Evolutionary conservation across 371 early-diverging fungal genomes (phyloP).

Genomic region (Mucor mucedo): DNA sequence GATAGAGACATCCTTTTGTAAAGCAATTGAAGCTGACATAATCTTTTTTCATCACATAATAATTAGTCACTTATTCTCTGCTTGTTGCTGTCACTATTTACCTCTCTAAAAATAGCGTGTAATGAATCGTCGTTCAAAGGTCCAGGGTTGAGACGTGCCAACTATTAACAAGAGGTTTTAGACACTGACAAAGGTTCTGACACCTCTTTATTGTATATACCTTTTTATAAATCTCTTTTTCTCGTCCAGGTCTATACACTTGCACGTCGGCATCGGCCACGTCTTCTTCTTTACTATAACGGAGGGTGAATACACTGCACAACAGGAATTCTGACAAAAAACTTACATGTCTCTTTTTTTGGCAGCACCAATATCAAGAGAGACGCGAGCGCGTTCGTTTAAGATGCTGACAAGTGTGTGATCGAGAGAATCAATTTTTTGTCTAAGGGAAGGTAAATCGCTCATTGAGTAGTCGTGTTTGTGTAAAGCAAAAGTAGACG

Average conservation of each 20-base stretch:
- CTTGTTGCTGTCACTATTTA: constrained; percentile 13
- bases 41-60: constrained; percentile 42
- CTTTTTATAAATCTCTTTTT: constrained; percentile 70
- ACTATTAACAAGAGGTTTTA: constrained; percentile 30
- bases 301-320: neutral
- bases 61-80: neutral
- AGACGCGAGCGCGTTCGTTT: constrained; percentile 88
- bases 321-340: neutral
- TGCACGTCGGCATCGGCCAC: constrained; percentile 49
- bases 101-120: constrained; percentile 86
- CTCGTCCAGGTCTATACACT: constrained; percentile 71
- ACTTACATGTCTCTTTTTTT: constrained; percentile 50
- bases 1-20: constrained; percentile 81
- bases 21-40: constrained; percentile 89
- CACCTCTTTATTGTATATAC: constrained; percentile 30
- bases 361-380: constrained; percentile 82
- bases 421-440: constrained; percentile 82
- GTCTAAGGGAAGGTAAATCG: constrained; percentile 58
- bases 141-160: constrained; percentile 76
- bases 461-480: constrained; percentile 23
- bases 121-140: constrained; percentile 79
- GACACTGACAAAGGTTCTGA: neutral
- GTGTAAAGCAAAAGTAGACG: neutral
- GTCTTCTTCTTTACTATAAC: constrained; percentile 23
- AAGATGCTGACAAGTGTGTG: constrained; percentile 75